Evolutionary conservation across 345 rosid species (phyloP), one percentile per base, ranked within the genome.

Genomic region (Bretschneidera sinensis): DNA sequence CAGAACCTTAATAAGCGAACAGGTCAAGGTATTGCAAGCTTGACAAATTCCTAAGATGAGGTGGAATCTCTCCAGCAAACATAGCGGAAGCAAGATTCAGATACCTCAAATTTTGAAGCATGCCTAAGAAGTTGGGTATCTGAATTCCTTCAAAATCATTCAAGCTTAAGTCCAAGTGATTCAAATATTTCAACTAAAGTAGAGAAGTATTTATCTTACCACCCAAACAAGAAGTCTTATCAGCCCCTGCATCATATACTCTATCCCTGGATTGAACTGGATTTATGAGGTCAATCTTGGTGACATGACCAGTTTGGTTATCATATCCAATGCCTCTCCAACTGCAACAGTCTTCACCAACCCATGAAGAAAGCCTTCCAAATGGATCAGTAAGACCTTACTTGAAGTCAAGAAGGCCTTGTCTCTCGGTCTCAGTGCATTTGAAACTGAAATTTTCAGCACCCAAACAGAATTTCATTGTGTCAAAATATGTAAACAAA

Each of bases 61-160:
- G 20, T 21, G 83, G 78, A 60, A 79, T 64, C 48, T 57, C 49
- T 31, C 74, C 78, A 13, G 35, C 15, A 25, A 79, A 70, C 5
- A 62, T 51, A 0, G 75, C 59, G 15, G 21, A 58, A 4, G 82
- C 71, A 50, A 78, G 77, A 52, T 78, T 71, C 43, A 74, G 74
- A 52, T 74, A 75, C 19, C n/a, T n/a, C n/a, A n/a, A n/a, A n/a
- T n/a, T n/a, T n/a, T n/a, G n/a, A n/a, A n/a, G n/a, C n/a, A n/a
- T n/a, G n/a, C n/a, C n/a, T n/a, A n/a, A n/a, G n/a, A n/a, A n/a
- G n/a, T n/a, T n/a, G n/a, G n/a, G n/a, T n/a, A n/a, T n/a, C n/a
- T n/a, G n/a, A n/a, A n/a, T n/a, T n/a, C n/a, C n/a, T n/a, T n/a
- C n/a, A n/a, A n/a, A n/a, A n/a, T n/a, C n/a, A n/a, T n/a, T n/a